Evolutionary conservation across 495 filamentous ascomycete genomes (phyloP).

Genomic region (Penicillium angulare): DNA sequence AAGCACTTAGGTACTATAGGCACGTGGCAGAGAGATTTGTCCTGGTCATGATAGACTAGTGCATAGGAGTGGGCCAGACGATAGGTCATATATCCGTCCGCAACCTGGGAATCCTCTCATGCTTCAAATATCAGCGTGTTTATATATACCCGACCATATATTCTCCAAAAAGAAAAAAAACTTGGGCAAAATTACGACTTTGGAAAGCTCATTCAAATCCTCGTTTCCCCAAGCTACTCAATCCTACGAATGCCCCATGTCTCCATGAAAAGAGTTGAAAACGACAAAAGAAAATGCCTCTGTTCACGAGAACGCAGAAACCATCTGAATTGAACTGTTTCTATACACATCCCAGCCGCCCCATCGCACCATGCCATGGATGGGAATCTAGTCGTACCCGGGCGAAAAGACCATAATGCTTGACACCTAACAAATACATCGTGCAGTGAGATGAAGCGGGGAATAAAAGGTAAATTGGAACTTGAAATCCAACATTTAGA

Average conservation of each 20-base stretch:
- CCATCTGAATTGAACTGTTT: slow-evolving; percentile 43
- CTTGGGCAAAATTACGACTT: too few species aligned
- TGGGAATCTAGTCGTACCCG: slow-evolving; percentile 21
- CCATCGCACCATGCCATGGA: slow-evolving; percentile 26
- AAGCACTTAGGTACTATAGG: too few species aligned
- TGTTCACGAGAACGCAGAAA: slow-evolving; percentile 25
- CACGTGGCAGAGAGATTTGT: too few species aligned
- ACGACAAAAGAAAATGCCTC: slow-evolving; percentile 3
- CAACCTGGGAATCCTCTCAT: too few species aligned
- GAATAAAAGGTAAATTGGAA: slow-evolving; percentile 32
- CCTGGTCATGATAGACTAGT: too few species aligned
- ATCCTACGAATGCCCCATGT: background rate
- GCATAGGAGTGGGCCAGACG: too few species aligned
- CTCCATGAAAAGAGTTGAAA: background rate
- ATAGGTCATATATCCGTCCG: too few species aligned
- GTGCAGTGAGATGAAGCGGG: slow-evolving; percentile 37
- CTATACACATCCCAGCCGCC: slow-evolving; percentile 45
- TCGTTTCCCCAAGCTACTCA: too few species aligned
- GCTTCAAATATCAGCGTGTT: too few species aligned
- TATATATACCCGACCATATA: too few species aligned
- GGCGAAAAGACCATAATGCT: slow-evolving; percentile 29
- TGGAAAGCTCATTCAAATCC: too few species aligned
- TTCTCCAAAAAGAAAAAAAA: too few species aligned
- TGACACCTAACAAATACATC: slow-evolving; percentile 33
- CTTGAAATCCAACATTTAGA: slow-evolving; percentile 58